Evolutionary conservation across 2,329 filamentous ascomycete species (phyloP), one percentile per base, ranked within the genome.

Genomic region (Rosellinia necatrix): DNA sequence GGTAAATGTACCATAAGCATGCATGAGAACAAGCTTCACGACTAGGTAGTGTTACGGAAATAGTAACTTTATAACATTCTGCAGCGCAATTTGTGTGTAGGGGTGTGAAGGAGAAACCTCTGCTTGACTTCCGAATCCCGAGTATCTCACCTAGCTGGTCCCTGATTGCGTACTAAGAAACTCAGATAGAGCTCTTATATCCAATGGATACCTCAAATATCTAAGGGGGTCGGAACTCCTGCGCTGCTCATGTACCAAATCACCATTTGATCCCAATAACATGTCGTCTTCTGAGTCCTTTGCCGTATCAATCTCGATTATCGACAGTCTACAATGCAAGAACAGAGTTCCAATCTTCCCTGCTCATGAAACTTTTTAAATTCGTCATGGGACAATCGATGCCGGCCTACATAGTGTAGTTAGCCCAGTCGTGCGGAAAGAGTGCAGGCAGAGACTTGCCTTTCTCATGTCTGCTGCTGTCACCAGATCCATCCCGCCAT

Each of bases 341-440:
- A 37, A 55, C 44, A 55, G 46, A 44, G 38, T 22, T 38, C 53
- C 53, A 55, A 8, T 55, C 53, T 44, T 49, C 35, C 13, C 17
- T 49, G 2, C 25, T 37, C 19, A 55, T 32, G 4, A 44, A 55
- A 15, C 24, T 12, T 29, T 44, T 32, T 15, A 55, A 12, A 46
- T 10, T 46, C 4, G 53, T 55, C 53, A 55, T 55, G 6, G 53
- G 53, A 50, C 53, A 55, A 3, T 55, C 46, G 17, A 50, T 55
- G 9, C 53, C 53, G n/a, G 44, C 46, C 53, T 55, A 25, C 19
- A 41, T 27, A 35, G 13, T 13, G 38, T 47, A 53, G 35, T 53
- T 47, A 53, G 50, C 34, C 42, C 44, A 35, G 42, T 17, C 3
- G 19, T 48, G 42, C 6, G 42, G 9, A 9, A 38, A 38, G 32